These are phyloP conservation scores for Kluyveromyces sp. DNA, from an alignment of 1,139 yeast species.

Conservation along the genomic window DNA sequence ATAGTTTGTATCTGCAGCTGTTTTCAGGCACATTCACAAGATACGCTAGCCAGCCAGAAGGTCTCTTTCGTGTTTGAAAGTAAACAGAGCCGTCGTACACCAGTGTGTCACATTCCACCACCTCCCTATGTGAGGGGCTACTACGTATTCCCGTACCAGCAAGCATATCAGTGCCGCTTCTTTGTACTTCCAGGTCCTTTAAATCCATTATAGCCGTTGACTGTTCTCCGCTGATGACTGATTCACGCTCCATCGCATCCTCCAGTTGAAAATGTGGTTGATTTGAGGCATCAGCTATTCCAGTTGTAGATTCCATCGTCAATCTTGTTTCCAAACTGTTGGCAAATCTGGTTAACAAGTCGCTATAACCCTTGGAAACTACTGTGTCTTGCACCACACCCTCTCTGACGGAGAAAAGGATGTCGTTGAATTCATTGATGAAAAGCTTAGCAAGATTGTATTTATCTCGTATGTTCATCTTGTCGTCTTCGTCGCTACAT, in stretches of 20 bases:
- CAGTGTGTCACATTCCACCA: neutral
- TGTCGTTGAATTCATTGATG: slow-evolving; percentile 11
- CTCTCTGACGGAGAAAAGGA: slow-evolving; percentile 1
- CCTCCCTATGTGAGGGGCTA: too few species aligned
- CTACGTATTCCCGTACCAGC: too few species aligned
- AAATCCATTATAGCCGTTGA: neutral
- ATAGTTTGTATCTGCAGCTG: slow-evolving; percentile 1
- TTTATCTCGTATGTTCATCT: slow-evolving; percentile 7
- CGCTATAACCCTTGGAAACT: neutral
- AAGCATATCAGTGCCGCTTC: neutral
- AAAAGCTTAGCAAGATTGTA: slow-evolving; percentile 12
- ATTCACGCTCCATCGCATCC: neutral
- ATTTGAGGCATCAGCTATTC: neutral
- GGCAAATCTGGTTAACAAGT: slow-evolving; percentile 4
- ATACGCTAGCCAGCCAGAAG: neutral
- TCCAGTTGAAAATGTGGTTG: neutral
- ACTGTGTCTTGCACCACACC: neutral
- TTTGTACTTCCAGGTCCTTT: neutral
- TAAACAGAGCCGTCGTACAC: neutral
- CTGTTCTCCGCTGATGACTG: neutral
- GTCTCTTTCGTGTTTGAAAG: neutral
- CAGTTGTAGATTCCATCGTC: neutral
- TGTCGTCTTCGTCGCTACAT: slow-evolving; percentile 5
- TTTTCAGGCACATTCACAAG: neutral
- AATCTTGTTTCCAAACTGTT: slow-evolving; percentile 4